Evolutionary conservation across 805 yeast species (phyloP).

Genomic region (Kluyveromyces nonfermentans): DNA sequence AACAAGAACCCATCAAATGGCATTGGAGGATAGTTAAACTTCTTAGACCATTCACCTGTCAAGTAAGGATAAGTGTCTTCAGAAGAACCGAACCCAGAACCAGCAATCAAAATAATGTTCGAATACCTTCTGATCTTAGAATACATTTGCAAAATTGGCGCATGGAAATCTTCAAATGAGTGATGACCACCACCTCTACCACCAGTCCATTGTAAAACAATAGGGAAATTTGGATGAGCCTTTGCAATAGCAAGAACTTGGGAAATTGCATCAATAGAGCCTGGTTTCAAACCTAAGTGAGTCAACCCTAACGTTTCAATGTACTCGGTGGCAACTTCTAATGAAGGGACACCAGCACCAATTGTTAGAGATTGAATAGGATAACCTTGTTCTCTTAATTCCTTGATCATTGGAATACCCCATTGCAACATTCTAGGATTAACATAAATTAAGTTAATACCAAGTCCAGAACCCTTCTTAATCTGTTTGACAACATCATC

Average conservation of each 20-base stretch:
- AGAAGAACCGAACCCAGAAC: constrained; percentile 96
- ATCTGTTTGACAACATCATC: constrained; percentile 59
- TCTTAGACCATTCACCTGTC: constrained; percentile 92
- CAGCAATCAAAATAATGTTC: constrained; percentile 87
- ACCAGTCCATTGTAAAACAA: constrained; percentile 98
- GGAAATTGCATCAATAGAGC: constrained; percentile 86
- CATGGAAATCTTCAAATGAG: constrained; percentile 98
- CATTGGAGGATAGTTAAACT: constrained; percentile 91
- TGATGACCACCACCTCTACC: constrained; percentile 99
- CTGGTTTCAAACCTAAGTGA: constrained; percentile 95
- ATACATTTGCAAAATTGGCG: constrained; percentile 93
- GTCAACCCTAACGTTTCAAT: constrained; percentile 86
- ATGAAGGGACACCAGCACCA: constrained; percentile 99
- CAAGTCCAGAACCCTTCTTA: constrained; percentile 82
- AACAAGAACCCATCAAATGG: constrained; percentile 96
- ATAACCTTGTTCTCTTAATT: constrained; percentile 81
- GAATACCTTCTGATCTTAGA: constrained; percentile 84
- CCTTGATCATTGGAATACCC: constrained; percentile 94
- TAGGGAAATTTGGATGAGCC: constrained; percentile 94
- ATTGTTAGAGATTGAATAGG: constrained; percentile 94
- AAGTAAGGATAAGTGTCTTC: constrained; percentile 96
- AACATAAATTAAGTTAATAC: constrained; percentile 88
- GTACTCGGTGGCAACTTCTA: constrained; percentile 95
- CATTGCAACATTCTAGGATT: constrained; percentile 97
- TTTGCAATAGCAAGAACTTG: constrained; percentile 86